These are phyloP conservation scores for Chamaecyparis obtusa DNA, from an alignment of 75 land plant genomes.

Conservation along the genomic window DNA sequence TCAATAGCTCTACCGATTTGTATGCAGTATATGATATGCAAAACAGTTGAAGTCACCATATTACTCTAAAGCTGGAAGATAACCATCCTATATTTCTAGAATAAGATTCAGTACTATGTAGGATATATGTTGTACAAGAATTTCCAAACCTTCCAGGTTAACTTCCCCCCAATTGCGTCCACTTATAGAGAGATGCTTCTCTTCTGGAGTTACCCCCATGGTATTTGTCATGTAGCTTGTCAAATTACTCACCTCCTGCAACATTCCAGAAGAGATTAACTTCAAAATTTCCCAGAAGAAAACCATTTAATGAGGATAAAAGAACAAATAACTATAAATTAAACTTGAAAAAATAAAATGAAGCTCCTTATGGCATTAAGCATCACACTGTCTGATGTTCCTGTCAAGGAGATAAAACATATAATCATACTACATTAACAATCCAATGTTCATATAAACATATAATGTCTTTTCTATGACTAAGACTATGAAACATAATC, in stretches of 20 bases:
- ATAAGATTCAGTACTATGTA: neutral
- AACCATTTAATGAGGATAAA: neutral
- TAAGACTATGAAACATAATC: no score
- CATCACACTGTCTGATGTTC: no score
- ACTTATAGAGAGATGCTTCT: conserved; percentile 48
- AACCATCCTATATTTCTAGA: neutral
- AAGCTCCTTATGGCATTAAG: neutral
- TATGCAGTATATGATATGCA: no score
- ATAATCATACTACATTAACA: no score
- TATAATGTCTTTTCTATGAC: no score
- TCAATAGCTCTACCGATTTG: no score
- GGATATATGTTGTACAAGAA: neutral
- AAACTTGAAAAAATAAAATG: neutral
- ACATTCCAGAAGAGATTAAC: neutral
- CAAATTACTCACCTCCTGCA: conserved; percentile 42
- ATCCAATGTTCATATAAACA: no score
- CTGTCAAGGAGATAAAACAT: no score
- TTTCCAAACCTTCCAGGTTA: conserved; percentile 26
- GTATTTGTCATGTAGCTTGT: conserved; percentile 28
- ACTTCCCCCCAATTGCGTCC: conserved; percentile 57
- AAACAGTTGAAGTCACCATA: neutral
- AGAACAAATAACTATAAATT: neutral
- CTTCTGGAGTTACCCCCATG: conserved; percentile 48
- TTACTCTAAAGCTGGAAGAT: neutral
- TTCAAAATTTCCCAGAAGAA: neutral